phyloP scores from a whole-genome alignment of 345 rosid species.

The Citrus cavaleriei region DNA sequence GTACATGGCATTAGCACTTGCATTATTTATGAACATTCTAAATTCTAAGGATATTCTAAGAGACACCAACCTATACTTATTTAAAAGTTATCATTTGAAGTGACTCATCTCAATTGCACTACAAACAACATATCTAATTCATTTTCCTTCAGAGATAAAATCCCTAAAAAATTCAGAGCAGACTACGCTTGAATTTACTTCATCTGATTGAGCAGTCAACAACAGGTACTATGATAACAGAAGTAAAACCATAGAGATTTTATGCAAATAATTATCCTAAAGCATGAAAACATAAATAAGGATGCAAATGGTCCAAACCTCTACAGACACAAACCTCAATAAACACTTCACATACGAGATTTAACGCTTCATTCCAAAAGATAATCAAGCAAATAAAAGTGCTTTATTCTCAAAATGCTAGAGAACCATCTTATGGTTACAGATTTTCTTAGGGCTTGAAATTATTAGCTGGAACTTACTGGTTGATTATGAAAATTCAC shows the following conservation, averaged over 20 bases:
- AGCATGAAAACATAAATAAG: background rate
- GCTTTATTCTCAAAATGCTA: background rate
- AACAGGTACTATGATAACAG: background rate
- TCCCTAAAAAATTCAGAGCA: background rate
- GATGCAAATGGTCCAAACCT: background rate
- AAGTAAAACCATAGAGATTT: background rate
- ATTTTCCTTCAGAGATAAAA: background rate
- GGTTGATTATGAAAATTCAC: background rate
- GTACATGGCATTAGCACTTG: slow-evolving; percentile 18
- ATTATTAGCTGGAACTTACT: background rate
- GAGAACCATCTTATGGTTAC: background rate
- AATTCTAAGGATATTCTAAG: background rate
- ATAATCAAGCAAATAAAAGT: background rate
- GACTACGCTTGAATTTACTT: background rate
- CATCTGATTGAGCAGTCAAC: background rate
- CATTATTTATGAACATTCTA: slow-evolving; percentile 6
- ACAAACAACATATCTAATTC: background rate
- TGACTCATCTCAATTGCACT: background rate
- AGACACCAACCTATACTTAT: background rate
- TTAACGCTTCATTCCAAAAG: background rate
- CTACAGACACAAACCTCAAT: background rate
- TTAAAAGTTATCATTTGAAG: background rate
- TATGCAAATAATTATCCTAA: background rate
- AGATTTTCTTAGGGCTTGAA: background rate
- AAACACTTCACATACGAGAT: background rate